A percentile compares a stretch with the other conserved stretches of the same genome.
Conservation (phyloP, 176 grass and related monocot genomes). For the Oropetium thomaeum region DNA sequence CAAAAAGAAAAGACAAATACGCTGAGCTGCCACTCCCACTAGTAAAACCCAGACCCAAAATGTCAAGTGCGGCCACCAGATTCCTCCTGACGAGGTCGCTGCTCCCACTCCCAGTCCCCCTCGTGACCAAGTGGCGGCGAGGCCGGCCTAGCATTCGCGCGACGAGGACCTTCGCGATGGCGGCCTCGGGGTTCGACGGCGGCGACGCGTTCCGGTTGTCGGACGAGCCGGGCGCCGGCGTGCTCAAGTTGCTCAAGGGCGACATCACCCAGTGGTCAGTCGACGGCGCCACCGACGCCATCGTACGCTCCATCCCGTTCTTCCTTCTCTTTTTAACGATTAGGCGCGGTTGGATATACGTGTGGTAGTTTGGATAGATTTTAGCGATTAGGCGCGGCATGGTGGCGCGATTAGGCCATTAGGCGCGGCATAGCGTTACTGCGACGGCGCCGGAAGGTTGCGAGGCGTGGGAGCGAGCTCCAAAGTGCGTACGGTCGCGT, state of each 20-base stretch:
- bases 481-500: too few species aligned
- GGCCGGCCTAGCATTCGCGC: constrained; percentile 3
- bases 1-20: background rate
- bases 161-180: constrained; percentile 43
- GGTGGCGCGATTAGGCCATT: too few species aligned
- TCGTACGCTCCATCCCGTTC: constrained; percentile 40
- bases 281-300: constrained; percentile 78
- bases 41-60: background rate
- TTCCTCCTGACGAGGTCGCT: constrained; percentile 34
- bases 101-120: constrained; percentile 20
- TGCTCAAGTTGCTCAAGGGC: constrained; percentile 77
- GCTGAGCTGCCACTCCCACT: background rate
- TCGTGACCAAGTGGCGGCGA: background rate
- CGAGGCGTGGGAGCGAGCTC: too few species aligned
- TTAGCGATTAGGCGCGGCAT: too few species aligned
- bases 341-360: background rate
- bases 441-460: too few species aligned
- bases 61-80: constrained; percentile 34
- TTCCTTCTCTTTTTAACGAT: background rate
- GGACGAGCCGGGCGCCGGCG: constrained; percentile 32
- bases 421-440: too few species aligned
- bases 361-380: background rate
- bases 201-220: constrained; percentile 56
- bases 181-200: constrained; percentile 30
- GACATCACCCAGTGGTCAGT: constrained; percentile 83